Evolutionary conservation across 1,284 basidiomycete genomes (phyloP).

Genomic region (Rugosomyces carneus): DNA sequence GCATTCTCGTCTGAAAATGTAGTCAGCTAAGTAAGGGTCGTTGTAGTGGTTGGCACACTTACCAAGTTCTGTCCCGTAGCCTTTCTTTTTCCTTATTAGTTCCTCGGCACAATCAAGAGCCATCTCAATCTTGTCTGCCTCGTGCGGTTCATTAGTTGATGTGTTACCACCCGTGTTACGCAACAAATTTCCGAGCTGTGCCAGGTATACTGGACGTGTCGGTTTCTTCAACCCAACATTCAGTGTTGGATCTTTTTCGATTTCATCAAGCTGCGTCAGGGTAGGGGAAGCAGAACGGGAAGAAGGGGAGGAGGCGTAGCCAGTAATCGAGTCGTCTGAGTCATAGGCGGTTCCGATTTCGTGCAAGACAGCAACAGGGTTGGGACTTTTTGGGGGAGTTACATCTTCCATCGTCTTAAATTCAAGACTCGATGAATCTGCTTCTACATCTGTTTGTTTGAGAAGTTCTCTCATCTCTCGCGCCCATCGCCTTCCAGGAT

Average conservation of each 20-base stretch:
- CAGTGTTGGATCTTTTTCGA: slow-evolving; percentile 81
- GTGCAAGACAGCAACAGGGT: slow-evolving; percentile 11
- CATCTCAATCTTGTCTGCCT: slow-evolving; percentile 73
- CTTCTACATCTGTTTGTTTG: slow-evolving; percentile 45
- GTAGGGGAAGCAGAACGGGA: slow-evolving; percentile 79
- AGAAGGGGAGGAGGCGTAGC: slow-evolving; percentile 63
- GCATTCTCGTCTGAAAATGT: slow-evolving; percentile 75
- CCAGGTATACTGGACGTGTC: slow-evolving; percentile 74
- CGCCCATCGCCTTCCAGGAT: slow-evolving; percentile 65
- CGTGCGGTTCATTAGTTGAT: slow-evolving; percentile 54
- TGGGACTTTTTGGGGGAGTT: slow-evolving; percentile 2
- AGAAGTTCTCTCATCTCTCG: slow-evolving; percentile 50
- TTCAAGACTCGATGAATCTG: slow-evolving; percentile 21
- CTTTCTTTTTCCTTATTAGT: slow-evolving; percentile 74
- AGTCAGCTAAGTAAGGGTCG: slow-evolving; percentile 7
- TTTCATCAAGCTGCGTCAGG: slow-evolving; percentile 71
- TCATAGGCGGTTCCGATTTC: slow-evolving; percentile 41
- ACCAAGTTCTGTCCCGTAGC: slow-evolving; percentile 85
- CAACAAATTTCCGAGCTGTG: slow-evolving; percentile 71
- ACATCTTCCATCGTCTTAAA: slow-evolving; percentile 1
- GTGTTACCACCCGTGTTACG: slow-evolving; percentile 40
- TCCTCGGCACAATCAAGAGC: slow-evolving; percentile 74
- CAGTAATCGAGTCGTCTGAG: slow-evolving; percentile 79
- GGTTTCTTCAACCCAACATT: slow-evolving; percentile 61
- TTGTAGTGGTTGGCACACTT: slow-evolving; percentile 16